Percentiles rank a stretch among this genome's conserved stretches.
phyloP scores from a whole-genome alignment of 148 eudicot species.

The Vaccinium myrtillus region DNA sequence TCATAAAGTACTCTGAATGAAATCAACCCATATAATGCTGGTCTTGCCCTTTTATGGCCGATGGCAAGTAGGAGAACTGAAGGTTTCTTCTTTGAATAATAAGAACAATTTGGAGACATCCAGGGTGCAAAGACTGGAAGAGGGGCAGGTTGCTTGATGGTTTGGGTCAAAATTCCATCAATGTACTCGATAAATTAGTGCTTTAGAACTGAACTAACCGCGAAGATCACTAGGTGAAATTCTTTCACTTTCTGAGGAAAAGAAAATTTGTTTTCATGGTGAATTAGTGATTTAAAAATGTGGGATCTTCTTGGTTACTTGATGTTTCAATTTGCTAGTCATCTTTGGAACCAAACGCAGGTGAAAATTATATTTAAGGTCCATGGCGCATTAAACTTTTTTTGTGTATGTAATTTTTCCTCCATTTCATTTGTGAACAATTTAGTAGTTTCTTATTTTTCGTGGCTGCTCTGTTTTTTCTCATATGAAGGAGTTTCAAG shows the following conservation, averaged over 20 bases:
- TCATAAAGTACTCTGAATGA: not conserved
- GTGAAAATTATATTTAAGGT: not conserved
- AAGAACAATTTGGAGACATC: not conserved
- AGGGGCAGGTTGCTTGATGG: not conserved
- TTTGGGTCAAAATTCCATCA: not conserved
- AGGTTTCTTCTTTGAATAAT: not conserved
- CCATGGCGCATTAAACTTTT: not conserved
- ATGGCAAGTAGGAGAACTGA: not conserved
- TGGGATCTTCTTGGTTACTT: not conserved
- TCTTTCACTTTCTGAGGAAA: not conserved
- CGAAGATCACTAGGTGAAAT: not conserved
- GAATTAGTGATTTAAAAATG: not conserved
- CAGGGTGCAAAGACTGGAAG: not conserved
- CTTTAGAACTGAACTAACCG: not conserved
- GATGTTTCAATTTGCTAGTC: not conserved
- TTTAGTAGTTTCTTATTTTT: constrained; percentile 9
- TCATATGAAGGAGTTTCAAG: constrained; percentile 36
- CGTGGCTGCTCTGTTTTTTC: not conserved
- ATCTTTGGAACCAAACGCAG: not conserved
- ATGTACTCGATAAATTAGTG: not conserved
- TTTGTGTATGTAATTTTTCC: not conserved
- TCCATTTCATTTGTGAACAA: not conserved
- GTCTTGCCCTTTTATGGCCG: not conserved
- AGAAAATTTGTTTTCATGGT: not conserved
- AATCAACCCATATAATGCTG: not conserved